Percentiles rank a stretch among this genome's conserved stretches.
phyloP scores from a whole-genome alignment of 192 early-diverging fungal genomes.

The Rhizophlyctis rosea region DNA sequence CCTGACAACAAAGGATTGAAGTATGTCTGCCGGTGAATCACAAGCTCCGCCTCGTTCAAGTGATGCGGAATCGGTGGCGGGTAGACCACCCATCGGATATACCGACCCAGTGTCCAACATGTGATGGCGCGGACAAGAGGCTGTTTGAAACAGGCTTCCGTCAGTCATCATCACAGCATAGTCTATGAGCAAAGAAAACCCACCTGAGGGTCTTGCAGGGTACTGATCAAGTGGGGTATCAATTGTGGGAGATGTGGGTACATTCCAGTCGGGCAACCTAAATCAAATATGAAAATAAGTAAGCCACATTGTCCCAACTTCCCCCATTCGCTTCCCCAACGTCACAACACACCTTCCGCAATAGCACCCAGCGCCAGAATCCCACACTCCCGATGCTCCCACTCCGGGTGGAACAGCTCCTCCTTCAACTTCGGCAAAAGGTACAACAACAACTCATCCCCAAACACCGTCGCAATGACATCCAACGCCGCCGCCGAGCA shows the following conservation, averaged over 20 bases:
- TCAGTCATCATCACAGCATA: too few species aligned
- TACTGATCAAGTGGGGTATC: constrained; percentile 79
- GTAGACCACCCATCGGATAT: constrained; percentile 71
- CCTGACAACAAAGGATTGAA: constrained; percentile 83
- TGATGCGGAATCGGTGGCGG: constrained; percentile 38
- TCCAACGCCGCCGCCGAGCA: constrained; percentile 97
- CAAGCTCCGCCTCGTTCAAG: constrained; percentile 45
- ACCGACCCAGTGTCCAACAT: constrained; percentile 97
- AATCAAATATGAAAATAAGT: too few species aligned
- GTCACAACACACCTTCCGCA: constrained; percentile 68
- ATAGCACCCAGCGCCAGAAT: constrained; percentile 97
- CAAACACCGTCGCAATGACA: constrained; percentile 85
- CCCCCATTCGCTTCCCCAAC: not conserved
- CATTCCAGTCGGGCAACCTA: constrained; percentile 83
- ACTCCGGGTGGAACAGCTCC: constrained; percentile 78
- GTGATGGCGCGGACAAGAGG: constrained; percentile 94
- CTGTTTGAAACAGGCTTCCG: too few species aligned
- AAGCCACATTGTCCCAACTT: too few species aligned
- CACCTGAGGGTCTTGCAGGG: constrained; percentile 68
- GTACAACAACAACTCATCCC: constrained; percentile 75
- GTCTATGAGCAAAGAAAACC: too few species aligned
- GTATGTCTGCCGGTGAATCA: constrained; percentile 55
- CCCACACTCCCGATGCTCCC: constrained; percentile 90
- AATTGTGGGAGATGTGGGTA: constrained; percentile 83
- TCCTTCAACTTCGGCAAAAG: constrained; percentile 84